Conservation (phyloP, 352 stramenopile genomes). For the Globisporangium echinulatum region DNA sequence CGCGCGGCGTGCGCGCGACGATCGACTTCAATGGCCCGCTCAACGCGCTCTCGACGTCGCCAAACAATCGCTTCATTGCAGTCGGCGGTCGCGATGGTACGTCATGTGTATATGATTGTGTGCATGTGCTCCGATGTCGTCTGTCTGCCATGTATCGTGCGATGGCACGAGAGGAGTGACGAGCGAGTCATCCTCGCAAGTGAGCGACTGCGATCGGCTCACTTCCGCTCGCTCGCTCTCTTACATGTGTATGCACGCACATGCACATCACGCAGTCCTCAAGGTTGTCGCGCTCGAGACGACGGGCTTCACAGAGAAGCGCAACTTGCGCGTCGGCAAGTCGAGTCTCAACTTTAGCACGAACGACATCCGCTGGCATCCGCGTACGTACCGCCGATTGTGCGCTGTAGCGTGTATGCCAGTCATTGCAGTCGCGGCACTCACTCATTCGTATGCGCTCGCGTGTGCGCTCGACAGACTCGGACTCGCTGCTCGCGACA, state of each 20-base stretch:
- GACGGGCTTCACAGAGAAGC: conserved; percentile 73
- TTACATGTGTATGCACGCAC: conserved; percentile 1
- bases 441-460: background rate
- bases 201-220: background rate
- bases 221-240: background rate
- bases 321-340: conserved; percentile 80
- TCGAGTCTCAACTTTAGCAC: conserved; percentile 85
- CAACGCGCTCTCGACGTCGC: conserved; percentile 79
- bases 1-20: conserved; percentile 68
- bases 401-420: background rate
- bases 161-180: no score
- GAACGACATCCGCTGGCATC: conserved; percentile 87
- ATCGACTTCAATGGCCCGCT: conserved; percentile 85
- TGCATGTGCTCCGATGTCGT: no score
- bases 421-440: background rate
- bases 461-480: conserved; percentile 32
- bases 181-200: no score
- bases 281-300: conserved; percentile 80
- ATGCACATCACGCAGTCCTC: conserved; percentile 32
- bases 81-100: conserved; percentile 80
- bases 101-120: background rate
- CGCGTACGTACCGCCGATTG: conserved; percentile 34
- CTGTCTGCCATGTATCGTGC: no score
- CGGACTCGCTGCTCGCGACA: conserved; percentile 77
- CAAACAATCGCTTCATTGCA: conserved; percentile 74